Base-by-base conservation (phyloP, 805 yeast genomes). In the Suhomyces kilbournensis region DNA sequence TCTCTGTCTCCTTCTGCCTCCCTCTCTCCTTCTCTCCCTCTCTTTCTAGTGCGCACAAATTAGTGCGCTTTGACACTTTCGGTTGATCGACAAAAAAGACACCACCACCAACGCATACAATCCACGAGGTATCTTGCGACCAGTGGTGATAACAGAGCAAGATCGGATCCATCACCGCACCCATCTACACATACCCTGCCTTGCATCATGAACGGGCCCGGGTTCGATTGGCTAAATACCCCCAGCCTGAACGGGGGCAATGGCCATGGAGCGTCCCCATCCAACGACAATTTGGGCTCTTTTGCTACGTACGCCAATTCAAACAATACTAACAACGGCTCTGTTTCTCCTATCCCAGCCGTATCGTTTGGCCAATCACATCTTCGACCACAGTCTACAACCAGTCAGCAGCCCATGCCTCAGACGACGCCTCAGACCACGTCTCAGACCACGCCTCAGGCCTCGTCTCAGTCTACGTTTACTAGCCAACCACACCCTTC, bases 171-270 rank as follows among this genome's bases (percentile, higher is more conserved):
- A 19, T 38, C 42, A 9, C 23, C 42, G n/a, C 14, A 19, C 15
- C 22, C 42, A 38, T 38, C 42, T 6, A 8, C n/a, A 38, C 23
- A 38, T 1, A 5, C 20, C 23, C n/a, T 0, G 3, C 19, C 7
- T 19, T 42, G 19, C 17, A 45, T 19, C 30, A 66, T 67, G 71
- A 61, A 56, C 50, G 65, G 62, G 48, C 51, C 75, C 53, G 83
- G 83, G 9, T 79, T 78, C 56, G 84, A 81, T 57, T 81, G 84
- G 84, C 64, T 80, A 46, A 78, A 78, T 53, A 65, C 76, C 34
- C 48, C 48, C 43, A 23, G 43, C 48, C 26, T 14, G 7, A 53
- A 50, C 64, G 15, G 63, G 14, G 32, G 39, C 19, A 17, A 45
- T 25, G 10, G 25, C 46, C n/a, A 30, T 12, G 42, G 42, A 15